Percentiles rank a stretch among this genome's conserved stretches.
Conservation (phyloP, 2,329 filamentous ascomycete species). For the Alternaria longipes region DNA sequence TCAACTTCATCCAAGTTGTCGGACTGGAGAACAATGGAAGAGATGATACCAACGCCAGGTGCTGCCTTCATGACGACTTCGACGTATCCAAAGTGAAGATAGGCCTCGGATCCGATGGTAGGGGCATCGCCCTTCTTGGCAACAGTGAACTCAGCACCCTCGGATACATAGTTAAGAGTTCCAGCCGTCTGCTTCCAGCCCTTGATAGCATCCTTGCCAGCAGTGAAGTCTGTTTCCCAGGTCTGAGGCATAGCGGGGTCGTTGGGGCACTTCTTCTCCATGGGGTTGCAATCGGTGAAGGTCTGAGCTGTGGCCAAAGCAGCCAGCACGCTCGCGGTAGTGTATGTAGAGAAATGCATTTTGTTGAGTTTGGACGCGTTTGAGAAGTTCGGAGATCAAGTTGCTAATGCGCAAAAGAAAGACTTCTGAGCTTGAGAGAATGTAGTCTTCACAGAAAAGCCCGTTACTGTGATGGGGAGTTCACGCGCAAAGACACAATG, state of each 20-base stretch:
- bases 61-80: constrained; percentile 82
- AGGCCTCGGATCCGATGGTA: constrained; percentile 80
- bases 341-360: constrained; percentile 42
- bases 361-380: constrained; percentile 25
- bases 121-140: constrained; percentile 60
- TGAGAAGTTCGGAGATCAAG: not conserved
- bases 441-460: constrained; percentile 45
- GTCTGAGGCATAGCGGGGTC: constrained; percentile 54
- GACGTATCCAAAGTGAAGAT: constrained; percentile 84
- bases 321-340: constrained; percentile 43
- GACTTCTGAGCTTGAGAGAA: constrained; percentile 20
- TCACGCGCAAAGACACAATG: constrained; percentile 22
- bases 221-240: constrained; percentile 56
- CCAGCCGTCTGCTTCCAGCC: constrained; percentile 51
- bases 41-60: constrained; percentile 77
- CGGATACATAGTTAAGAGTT: constrained; percentile 55
- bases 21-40: constrained; percentile 82
- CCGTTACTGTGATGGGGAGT: constrained; percentile 6
- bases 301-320: constrained; percentile 54
- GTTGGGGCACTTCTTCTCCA: constrained; percentile 55
- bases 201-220: constrained; percentile 49
- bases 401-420: not conserved
- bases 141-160: constrained; percentile 62
- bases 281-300: constrained; percentile 57
- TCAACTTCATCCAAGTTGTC: constrained; percentile 89